Base-by-base conservation (phyloP, 2,329 filamentous ascomycete genomes). In the Colletotrichum sansevieriae region DNA sequence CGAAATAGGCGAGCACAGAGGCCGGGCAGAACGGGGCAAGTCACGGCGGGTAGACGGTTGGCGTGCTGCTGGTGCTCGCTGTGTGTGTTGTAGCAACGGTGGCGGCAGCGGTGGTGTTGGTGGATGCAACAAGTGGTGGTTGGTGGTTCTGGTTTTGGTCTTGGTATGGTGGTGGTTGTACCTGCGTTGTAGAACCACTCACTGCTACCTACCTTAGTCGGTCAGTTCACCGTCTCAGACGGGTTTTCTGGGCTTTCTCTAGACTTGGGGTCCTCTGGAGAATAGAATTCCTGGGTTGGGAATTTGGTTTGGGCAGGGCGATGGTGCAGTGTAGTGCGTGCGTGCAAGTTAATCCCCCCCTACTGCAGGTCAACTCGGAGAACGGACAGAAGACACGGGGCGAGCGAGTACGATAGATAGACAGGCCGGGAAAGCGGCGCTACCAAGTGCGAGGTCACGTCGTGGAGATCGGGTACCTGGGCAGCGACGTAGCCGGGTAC, bases 401-500 rank as follows among this genome's bases (percentile, higher is more conserved):
- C 61, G 54, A 65, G 55, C 66, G 51, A 68, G 41, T 43, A 37
- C 39, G 65, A 66, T 56, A 49, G 55, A 52, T 56, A 61, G 63
- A 18, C 18, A 18, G 18, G 66, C 62, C 49, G 51, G 51, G 60
- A 62, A 37, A 44, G 47, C 59, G 60, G 51, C 51, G 55, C 66
- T 66, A 61, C 66, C 55, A 66, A 47, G 61, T 55, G 56, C 33
- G 49, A 69, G 55, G 66, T 60, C 49, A 61, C 65, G 55, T 44
- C 62, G 62, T 43, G 62, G 62, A 66, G 66, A 69, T 69, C 66
- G 60, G 66, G 33, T 65, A 69, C 55, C 39, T 59, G 35, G 12
- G 39, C 22, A 25, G 12, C 25, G 13, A 66, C 33, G 66, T 69
- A 65, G 22, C 49, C 5, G 13, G 54, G 33, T 68, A 69, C 63